Evolutionary conservation across 2,329 filamentous ascomycete genomes (phyloP), one percentile per base, ranked within the genome.

Genomic region (Colletotrichum sp.): DNA sequence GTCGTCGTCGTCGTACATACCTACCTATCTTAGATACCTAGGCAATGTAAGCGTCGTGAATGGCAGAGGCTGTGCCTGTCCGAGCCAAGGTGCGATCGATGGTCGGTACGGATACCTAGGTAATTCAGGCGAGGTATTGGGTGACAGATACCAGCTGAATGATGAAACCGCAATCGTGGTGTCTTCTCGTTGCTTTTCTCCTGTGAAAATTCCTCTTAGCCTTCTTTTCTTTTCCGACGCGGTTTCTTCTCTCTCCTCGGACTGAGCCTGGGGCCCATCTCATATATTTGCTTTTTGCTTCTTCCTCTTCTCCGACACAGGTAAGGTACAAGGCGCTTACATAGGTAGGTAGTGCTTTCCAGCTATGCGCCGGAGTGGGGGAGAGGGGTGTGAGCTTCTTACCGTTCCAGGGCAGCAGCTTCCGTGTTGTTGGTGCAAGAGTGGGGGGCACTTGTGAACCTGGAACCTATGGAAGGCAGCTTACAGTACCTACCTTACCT

Each of bases 401-500:
- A 16, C 73, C 30, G 30, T 72, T 68, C 55, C 57, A 63, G 63
- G 62, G 63, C 55, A 30, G 39, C 52, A 32, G 63, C 72, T 75
- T 72, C 72, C 15, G 68, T 49, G 60, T 30, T 72, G 70, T 76
- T 76, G 73, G 70, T 76, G 49, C 70, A 36, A 39, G 59, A 26
- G 74, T 76, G 59, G 70, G 63, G 44, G n/a, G 26, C n/a, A 60
- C 16, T 7, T 62, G 39, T 49, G 18, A 49, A 49, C 39, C 8
- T 16, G 28, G 28, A 30, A 34, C 32, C 32, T 34, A 34, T 34
- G 12, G 32, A 34, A 15, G 32, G 32, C 32, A 34, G 12, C 32
- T 34, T 34, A 34, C 32, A 34, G 32, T 34, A 34, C 28, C 28
- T 30, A 30, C 28, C 28, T 30, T 30, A 30, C 28, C 28, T 30